Evolutionary conservation across 2,329 filamentous ascomycete species (phyloP).

Genomic region (Alternaria ethzedia): DNA sequence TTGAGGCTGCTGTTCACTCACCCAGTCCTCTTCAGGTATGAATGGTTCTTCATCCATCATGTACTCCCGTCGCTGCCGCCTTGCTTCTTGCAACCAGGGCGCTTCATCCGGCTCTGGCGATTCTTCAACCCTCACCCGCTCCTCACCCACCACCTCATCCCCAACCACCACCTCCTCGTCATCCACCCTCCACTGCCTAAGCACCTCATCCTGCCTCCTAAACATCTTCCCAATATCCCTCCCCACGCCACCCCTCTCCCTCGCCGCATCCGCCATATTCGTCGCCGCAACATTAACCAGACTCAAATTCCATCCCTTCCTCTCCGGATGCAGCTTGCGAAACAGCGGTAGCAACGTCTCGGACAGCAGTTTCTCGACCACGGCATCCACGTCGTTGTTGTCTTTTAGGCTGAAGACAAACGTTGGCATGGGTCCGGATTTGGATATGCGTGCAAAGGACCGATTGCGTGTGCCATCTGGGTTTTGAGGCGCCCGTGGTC

Average conservation of each 20-base stretch:
- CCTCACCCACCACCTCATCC: too few species aligned
- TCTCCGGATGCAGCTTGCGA: conserved; percentile 72
- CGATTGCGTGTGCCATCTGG: conserved; percentile 62
- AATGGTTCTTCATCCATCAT: neutral
- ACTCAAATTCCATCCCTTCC: conserved; percentile 76
- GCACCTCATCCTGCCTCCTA: conserved; percentile 70
- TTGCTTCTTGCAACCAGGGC: neutral
- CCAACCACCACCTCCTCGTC: too few species aligned
- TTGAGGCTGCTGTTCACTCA: neutral
- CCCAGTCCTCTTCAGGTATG: neutral
- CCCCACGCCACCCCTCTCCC: conserved; percentile 58
- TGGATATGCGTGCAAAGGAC: conserved; percentile 73
- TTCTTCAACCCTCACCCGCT: neutral
- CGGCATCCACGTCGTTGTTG: conserved; percentile 56
- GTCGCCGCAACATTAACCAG: conserved; percentile 86
- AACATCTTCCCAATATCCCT: conserved; percentile 87
- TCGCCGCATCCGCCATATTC: conserved; percentile 70
- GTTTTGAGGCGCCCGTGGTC: conserved; percentile 63
- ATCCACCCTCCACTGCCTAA: conserved; percentile 69
- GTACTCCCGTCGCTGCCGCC: neutral
- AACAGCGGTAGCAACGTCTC: conserved; percentile 76
- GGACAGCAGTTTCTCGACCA: conserved; percentile 72
- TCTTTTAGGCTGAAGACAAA: conserved; percentile 73
- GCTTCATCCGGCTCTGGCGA: neutral
- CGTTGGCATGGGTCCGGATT: conserved; percentile 73